These are phyloP conservation scores for Ceratobasidium sp. DNA, from an alignment of 1,284 basidiomycete species.

Conservation along the genomic window DNA sequence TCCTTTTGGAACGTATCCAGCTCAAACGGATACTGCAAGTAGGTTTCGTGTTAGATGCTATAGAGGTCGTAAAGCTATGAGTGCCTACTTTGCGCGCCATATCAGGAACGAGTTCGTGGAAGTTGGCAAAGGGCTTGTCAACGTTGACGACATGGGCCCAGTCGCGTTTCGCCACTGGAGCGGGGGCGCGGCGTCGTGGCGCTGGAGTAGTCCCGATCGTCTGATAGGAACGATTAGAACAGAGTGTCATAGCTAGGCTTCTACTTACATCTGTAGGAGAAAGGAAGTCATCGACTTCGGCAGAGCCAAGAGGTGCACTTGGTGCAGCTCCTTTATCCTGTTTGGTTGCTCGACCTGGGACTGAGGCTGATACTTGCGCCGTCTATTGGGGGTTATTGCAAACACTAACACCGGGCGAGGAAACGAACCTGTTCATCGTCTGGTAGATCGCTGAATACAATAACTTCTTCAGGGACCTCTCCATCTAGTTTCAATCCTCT, in stretches of 20 bases:
- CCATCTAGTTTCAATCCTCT: constrained; percentile 75
- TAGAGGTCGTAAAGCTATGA: background rate
- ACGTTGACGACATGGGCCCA: constrained; percentile 99
- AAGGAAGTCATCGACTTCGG: constrained; percentile 23
- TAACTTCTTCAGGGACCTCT: constrained; percentile 64
- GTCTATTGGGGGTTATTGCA: background rate
- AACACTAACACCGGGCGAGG: background rate
- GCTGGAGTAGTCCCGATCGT: background rate
- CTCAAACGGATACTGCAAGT: constrained; percentile 94
- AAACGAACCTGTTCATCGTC: constrained; percentile 41
- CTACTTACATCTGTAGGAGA: constrained; percentile 11
- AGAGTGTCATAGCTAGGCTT: background rate
- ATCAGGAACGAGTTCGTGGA: constrained; percentile 87
- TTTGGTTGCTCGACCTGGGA: constrained; percentile 8
- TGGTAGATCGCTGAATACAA: constrained; percentile 48
- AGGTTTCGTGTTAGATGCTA: constrained; percentile 38
- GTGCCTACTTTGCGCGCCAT: constrained; percentile 88
- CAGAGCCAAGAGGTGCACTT: constrained; percentile 24
- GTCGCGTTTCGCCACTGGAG: constrained; percentile 78
- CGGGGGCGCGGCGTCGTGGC: constrained; percentile 50
- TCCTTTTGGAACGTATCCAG: constrained; percentile 99
- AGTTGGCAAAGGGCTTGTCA: constrained; percentile 88
- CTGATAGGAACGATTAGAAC: background rate
- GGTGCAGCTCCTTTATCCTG: background rate
- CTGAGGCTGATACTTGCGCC: constrained; percentile 3